Percentiles rank a stretch among this genome's conserved stretches.
These are phyloP conservation scores for Globisporangium carolinianum DNA, from an alignment of 352 stramenopile species.

Conservation along the genomic window DNA sequence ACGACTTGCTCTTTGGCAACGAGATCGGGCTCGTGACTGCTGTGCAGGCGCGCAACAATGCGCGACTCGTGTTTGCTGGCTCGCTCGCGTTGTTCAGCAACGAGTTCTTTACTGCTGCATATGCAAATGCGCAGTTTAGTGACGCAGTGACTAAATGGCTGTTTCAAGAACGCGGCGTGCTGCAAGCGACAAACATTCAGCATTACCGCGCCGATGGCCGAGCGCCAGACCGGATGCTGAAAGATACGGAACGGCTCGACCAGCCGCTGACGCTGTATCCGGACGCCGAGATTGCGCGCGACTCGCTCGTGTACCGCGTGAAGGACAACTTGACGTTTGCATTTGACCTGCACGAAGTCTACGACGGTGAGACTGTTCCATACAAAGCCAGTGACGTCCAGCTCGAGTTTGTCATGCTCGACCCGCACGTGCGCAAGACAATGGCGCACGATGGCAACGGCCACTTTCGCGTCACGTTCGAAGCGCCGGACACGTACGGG, in stretches of 20 bases:
- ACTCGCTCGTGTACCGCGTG: slow-evolving; percentile 86
- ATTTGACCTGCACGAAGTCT: slow-evolving; percentile 85
- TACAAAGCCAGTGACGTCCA: slow-evolving; percentile 84
- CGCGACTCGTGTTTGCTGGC: slow-evolving; percentile 80
- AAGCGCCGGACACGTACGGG: slow-evolving; percentile 88
- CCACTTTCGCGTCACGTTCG: slow-evolving; percentile 82
- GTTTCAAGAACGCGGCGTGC: slow-evolving; percentile 84
- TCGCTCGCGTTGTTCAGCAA: slow-evolving; percentile 88
- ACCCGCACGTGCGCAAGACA: slow-evolving; percentile 89
- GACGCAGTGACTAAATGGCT: slow-evolving; percentile 75
- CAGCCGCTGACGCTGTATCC: slow-evolving; percentile 88
- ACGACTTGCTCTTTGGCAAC: slow-evolving; percentile 63
- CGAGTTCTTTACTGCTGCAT: slow-evolving; percentile 64
- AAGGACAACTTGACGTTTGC: slow-evolving; percentile 93
- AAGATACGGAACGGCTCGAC: slow-evolving; percentile 79
- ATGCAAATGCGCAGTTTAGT: slow-evolving; percentile 73
- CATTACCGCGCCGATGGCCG: slow-evolving; percentile 83
- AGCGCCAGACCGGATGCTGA: slow-evolving; percentile 84
- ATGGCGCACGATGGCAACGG: slow-evolving; percentile 63
- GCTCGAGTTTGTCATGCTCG: slow-evolving; percentile 94
- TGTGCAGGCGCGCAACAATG: slow-evolving; percentile 90
- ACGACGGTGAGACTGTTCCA: slow-evolving; percentile 67
- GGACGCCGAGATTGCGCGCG: slow-evolving; percentile 52
- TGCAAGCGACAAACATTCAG: slow-evolving; percentile 82
- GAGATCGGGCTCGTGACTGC: slow-evolving; percentile 78